phyloP scores from a whole-genome alignment of 2,329 filamentous ascomycete species.

The Dactylellina leptospora region DNA sequence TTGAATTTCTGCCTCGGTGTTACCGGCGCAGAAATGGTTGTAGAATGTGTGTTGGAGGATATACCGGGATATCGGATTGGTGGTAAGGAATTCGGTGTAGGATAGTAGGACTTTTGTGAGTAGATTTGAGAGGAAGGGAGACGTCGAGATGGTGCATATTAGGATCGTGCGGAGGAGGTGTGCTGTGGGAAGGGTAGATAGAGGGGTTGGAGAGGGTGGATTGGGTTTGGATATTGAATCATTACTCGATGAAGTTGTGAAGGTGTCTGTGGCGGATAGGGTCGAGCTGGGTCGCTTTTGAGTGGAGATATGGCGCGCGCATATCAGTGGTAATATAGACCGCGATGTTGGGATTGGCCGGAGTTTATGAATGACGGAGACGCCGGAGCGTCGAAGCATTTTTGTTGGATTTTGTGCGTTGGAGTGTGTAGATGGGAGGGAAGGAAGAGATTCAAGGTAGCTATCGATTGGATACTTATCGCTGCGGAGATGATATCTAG shows the following conservation, averaged over 20 bases:
- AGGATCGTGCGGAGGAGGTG: conserved; percentile 47
- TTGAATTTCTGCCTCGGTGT: conserved; percentile 73
- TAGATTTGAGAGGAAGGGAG: conserved; percentile 37
- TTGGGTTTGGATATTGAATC: conserved; percentile 20
- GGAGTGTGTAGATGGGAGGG: not conserved
- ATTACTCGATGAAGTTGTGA: conserved; percentile 5
- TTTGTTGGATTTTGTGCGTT: conserved; percentile 52
- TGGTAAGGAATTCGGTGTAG: conserved; percentile 41
- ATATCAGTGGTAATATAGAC: conserved; percentile 34
- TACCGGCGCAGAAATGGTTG: conserved; percentile 88
- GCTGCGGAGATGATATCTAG: too few relatives aligned
- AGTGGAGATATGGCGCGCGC: conserved; percentile 31
- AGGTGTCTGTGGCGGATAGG: conserved; percentile 30
- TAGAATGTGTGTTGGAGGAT: conserved; percentile 86
- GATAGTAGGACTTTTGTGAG: conserved; percentile 45
- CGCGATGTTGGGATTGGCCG: conserved; percentile 15
- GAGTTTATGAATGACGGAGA: conserved; percentile 34
- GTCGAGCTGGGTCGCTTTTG: conserved; percentile 45
- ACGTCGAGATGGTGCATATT: conserved; percentile 44
- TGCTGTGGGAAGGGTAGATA: conserved; percentile 38
- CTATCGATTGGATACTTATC: too few relatives aligned
- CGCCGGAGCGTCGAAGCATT: conserved; percentile 47
- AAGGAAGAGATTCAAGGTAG: too few relatives aligned
- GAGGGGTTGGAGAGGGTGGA: conserved; percentile 21
- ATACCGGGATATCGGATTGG: conserved; percentile 74